Conservation (phyloP, 169 alveolate genomes). For the Plasmodium coatneyi region DNA sequence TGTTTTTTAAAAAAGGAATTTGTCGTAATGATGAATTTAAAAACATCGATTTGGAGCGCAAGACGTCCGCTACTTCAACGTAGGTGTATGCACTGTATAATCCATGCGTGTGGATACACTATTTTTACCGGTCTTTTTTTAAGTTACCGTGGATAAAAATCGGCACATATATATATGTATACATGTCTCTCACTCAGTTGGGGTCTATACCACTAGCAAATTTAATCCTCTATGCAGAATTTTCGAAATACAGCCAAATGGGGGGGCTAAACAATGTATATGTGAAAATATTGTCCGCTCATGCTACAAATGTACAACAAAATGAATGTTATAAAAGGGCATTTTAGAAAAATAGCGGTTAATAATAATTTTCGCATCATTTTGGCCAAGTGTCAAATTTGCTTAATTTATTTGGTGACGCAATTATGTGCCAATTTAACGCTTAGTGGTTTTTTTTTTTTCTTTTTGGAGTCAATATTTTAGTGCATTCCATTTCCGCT, state of each 20-base stretch:
- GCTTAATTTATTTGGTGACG: background rate
- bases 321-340: background rate
- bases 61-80: background rate
- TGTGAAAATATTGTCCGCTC: background rate
- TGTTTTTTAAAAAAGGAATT: slow-evolving; percentile 1
- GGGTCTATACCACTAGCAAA: background rate
- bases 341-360: background rate
- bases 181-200: background rate
- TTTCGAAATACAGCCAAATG: background rate
- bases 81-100: background rate
- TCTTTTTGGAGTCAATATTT: background rate
- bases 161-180: background rate
- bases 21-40: background rate
- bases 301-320: background rate
- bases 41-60: background rate
- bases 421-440: background rate
- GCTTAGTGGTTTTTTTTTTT: background rate
- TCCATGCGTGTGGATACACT: background rate
- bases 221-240: background rate
- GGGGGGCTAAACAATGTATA: background rate
- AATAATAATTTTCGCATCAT: background rate
- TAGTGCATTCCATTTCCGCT: background rate
- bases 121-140: background rate
- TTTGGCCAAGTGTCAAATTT: background rate
- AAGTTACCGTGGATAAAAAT: background rate